Conservation (phyloP, 371 early-diverging fungal genomes). For the Rhizopus sp. region DNA sequence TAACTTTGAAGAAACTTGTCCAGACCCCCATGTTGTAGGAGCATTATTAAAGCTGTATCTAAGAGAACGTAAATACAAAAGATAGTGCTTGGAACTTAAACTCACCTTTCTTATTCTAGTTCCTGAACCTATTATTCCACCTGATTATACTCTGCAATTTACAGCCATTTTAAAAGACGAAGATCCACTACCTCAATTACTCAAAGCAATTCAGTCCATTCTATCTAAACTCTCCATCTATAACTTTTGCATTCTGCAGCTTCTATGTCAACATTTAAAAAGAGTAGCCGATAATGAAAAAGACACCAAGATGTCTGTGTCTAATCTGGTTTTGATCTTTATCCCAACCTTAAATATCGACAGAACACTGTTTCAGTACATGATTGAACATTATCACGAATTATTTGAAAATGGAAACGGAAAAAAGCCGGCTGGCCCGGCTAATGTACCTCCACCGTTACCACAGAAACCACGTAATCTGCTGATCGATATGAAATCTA, state of each 20-base stretch:
- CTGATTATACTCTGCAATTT: slow-evolving; percentile 30
- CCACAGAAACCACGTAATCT: slow-evolving; percentile 38
- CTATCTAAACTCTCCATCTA: slow-evolving; percentile 53
- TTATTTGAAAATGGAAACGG: slow-evolving; percentile 16
- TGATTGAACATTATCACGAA: slow-evolving; percentile 40
- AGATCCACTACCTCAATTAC: slow-evolving; percentile 16
- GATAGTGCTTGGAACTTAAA: neutral
- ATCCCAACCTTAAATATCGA: slow-evolving; percentile 78
- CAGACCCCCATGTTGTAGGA: slow-evolving; percentile 83
- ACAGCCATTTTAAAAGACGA: neutral
- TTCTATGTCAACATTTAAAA: slow-evolving; percentile 65
- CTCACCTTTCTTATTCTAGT: slow-evolving; percentile 23
- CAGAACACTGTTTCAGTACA: slow-evolving; percentile 64
- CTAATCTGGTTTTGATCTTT: slow-evolving; percentile 82
- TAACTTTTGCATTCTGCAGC: slow-evolving; percentile 58
- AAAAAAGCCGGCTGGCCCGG: slow-evolving; percentile 20
- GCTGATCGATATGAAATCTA: neutral
- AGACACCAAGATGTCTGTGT: slow-evolving; percentile 76
- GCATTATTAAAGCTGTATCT: slow-evolving; percentile 82
- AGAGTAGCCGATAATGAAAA: slow-evolving; percentile 61
- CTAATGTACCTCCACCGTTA: slow-evolving; percentile 29
- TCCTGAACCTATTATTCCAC: slow-evolving; percentile 47
- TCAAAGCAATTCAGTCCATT: slow-evolving; percentile 34
- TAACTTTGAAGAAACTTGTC: slow-evolving; percentile 48
- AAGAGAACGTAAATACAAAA: slow-evolving; percentile 61